These are phyloP conservation scores for Marasmius sp. DNA, from an alignment of 1,284 basidiomycete species.

Conservation along the genomic window DNA sequence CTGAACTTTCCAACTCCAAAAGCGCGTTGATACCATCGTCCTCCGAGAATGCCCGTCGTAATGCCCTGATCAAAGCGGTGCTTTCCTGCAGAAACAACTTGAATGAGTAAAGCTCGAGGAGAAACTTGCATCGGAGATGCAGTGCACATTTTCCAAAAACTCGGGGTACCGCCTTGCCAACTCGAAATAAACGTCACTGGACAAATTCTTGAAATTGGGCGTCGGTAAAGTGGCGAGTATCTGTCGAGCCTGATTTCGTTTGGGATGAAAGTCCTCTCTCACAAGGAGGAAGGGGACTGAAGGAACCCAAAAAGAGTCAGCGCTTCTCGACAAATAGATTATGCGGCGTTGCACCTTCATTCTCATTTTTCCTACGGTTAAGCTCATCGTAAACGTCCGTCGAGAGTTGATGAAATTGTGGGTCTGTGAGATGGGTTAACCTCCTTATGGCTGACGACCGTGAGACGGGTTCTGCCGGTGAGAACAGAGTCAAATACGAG, in stretches of 20 bases:
- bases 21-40: no score
- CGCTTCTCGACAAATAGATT: conserved; percentile 6
- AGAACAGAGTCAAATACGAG: not conserved
- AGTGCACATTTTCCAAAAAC: conserved; percentile 76
- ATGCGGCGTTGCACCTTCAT: conserved; percentile 51
- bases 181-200: conserved; percentile 96
- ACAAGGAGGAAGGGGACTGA: conserved; percentile 87
- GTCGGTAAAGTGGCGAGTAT: conserved; percentile 95
- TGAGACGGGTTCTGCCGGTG: conserved; percentile 70
- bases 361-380: conserved; percentile 72
- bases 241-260: conserved; percentile 97
- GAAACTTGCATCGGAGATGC: no score
- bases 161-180: conserved; percentile 93
- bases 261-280: conserved; percentile 95
- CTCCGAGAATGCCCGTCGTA: no score
- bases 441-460: conserved; percentile 87
- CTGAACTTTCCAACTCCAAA: no score
- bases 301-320: conserved; percentile 11
- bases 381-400: conserved; percentile 96
- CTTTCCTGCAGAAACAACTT: conserved; percentile 10
- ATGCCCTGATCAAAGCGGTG: conserved; percentile 31
- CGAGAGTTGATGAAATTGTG: conserved; percentile 91
- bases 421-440: conserved; percentile 83
- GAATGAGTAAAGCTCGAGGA: no score
- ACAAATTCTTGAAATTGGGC: conserved; percentile 93